Conservation (phyloP, 805 yeast genomes). For the Kodamaea leandrae region DNA sequence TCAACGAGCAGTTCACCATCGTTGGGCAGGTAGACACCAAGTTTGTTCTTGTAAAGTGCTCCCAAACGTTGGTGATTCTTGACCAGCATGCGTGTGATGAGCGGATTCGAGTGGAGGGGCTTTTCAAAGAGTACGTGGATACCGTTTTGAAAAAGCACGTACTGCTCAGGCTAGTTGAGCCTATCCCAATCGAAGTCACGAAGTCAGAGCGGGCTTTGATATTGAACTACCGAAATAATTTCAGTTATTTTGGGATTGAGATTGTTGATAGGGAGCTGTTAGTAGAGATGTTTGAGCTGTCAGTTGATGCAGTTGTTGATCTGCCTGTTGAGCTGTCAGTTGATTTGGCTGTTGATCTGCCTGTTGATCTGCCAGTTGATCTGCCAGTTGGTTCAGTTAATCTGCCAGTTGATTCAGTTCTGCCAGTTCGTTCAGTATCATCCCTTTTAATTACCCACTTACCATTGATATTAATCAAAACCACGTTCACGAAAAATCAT, state of each 20-base stretch:
- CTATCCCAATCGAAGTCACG: slow-evolving; percentile 18
- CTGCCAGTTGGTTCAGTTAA: too few relatives aligned
- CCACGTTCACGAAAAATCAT: slow-evolving; percentile 32
- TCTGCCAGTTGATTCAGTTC: too few relatives aligned
- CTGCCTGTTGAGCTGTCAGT: too few relatives aligned
- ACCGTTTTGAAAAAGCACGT: slow-evolving; percentile 19
- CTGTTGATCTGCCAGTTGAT: too few relatives aligned
- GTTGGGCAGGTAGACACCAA: slow-evolving; percentile 62
- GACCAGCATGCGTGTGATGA: slow-evolving; percentile 92
- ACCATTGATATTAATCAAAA: too few relatives aligned
- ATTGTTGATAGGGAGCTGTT: too few relatives aligned
- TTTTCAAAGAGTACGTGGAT: slow-evolving; percentile 37
- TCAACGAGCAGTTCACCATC: slow-evolving; percentile 21
- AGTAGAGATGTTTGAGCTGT: too few relatives aligned
- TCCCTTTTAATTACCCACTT: too few relatives aligned
- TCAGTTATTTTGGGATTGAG: slow-evolving; percentile 20
- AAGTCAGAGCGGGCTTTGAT: slow-evolving; percentile 27
- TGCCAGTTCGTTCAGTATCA: too few relatives aligned
- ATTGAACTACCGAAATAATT: slow-evolving; percentile 12
- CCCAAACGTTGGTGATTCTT: slow-evolving; percentile 37
- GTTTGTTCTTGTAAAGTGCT: slow-evolving; percentile 48
- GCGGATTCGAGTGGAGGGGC: slow-evolving; percentile 57
- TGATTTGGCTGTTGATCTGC: too few relatives aligned
- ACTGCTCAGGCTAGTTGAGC: slow-evolving; percentile 8
- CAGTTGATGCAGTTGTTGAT: too few relatives aligned